Base-by-base conservation (phyloP, 108 stramenopile species). In the Skeletonema potamos region DNA sequence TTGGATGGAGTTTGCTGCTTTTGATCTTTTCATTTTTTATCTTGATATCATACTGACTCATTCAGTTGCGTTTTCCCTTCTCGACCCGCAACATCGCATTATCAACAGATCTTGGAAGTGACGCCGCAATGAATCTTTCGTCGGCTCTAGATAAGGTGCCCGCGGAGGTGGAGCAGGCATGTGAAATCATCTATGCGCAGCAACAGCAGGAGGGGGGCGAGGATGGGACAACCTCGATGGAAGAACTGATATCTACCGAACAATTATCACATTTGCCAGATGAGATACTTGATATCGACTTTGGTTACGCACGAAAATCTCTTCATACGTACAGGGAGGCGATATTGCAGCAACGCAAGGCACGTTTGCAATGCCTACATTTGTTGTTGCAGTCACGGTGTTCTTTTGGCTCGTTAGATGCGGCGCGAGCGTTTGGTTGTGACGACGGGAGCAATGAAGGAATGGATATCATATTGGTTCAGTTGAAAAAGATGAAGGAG, bases 381-480 rank as follows among this genome's bases (percentile, higher is more conserved):
- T 62, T 91, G 44, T 55, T 94, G 64, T 64, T 94, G 44, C 82
- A 85, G 74, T 90, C 88, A 22, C 62, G 93, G 24, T 92, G 89
- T 67, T 66, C 86, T 24, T 94, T 94, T 73, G 93, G 93, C 39
- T 83, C 91, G 6, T 26, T 65, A 27, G 87, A 92, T 27, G 91
- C 89, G 5, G 93, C 91, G 55, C 62, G 74, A 17, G 81, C 84
- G 48, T 91, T 88, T 57, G 30, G 62, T 62, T 64, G 48, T 27
- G 72, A n/a, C 26, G 64, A 22, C 20, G 62, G 62, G 26, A 56
- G 68, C 22, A 62, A 57, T 48, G 44, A 48, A 27, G 28, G 34
- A 13, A 64, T 62, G 55, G 34, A 32, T 44, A 36, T 24, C 1
- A 69, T 76, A 57, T 43, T 66, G n/a, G 73, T 81, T 17, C 73